Evolutionary conservation across 495 filamentous ascomycete genomes (phyloP).

Genomic region (Penicillium crystallinum): DNA sequence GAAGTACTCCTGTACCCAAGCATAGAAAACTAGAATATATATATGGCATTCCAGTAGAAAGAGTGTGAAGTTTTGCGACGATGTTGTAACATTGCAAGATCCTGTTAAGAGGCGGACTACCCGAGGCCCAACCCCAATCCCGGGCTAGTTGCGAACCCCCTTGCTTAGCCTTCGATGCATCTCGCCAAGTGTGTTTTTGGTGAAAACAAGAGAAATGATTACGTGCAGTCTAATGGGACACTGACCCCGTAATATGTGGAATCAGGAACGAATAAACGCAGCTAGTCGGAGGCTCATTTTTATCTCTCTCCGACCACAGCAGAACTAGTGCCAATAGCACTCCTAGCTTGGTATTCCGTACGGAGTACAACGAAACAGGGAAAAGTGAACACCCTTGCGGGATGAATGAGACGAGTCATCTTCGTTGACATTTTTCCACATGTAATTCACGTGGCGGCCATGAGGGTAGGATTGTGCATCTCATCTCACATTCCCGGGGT

Average conservation of each 20-base stretch:
- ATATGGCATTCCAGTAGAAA: too few relatives aligned
- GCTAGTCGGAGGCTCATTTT: background rate
- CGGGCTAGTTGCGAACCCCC: slow-evolving; percentile 3
- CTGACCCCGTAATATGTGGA: background rate
- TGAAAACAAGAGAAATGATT: slow-evolving; percentile 1
- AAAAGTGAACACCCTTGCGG: background rate
- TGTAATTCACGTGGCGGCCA: slow-evolving; percentile 25
- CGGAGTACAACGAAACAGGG: background rate
- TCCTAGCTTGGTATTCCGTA: background rate
- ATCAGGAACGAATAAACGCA: background rate
- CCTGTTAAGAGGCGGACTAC: background rate
- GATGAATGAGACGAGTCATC: slow-evolving; percentile 3
- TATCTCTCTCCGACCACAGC: background rate
- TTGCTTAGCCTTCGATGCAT: slow-evolving; percentile 12
- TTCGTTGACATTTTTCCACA: slow-evolving; percentile 7
- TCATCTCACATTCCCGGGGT: slow-evolving; percentile 20
- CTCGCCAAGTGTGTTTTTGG: background rate
- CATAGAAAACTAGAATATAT: too few relatives aligned
- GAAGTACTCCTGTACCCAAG: too few relatives aligned
- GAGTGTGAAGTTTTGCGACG: too few relatives aligned
- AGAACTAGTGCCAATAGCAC: slow-evolving; percentile 12
- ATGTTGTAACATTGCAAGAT: too few relatives aligned
- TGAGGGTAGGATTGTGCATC: slow-evolving; percentile 17
- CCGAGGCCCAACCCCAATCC: slow-evolving; percentile 7
- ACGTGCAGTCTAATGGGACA: background rate